Percentiles rank a stretch among this genome's conserved stretches.
Conservation (phyloP, 2,329 filamentous ascomycete genomes). For the Nothophoma quercina region DNA sequence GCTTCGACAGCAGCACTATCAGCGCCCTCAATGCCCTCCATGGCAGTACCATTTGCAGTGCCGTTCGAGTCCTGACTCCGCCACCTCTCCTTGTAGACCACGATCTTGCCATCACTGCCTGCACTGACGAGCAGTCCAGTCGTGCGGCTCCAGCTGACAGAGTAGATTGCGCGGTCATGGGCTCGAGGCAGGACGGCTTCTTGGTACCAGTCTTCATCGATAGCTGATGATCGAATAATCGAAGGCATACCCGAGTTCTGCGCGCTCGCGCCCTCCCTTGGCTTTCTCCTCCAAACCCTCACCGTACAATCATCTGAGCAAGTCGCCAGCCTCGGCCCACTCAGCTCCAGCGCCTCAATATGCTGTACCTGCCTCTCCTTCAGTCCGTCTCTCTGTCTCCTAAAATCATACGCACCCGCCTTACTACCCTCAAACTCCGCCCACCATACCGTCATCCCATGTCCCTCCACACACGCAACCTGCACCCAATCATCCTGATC, state of each 20-base stretch:
- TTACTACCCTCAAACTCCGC: constrained; percentile 70
- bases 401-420: constrained; percentile 45
- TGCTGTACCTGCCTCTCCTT: constrained; percentile 45
- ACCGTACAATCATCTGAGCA: constrained; percentile 85
- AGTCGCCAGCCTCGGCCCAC: constrained; percentile 72
- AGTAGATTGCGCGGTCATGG: constrained; percentile 85
- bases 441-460: constrained; percentile 88
- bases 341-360: constrained; percentile 49
- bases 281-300: constrained; percentile 76
- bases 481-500: constrained; percentile 95
- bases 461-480: constrained; percentile 80
- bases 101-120: constrained; percentile 71
- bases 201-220: constrained; percentile 85
- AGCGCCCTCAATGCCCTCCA: constrained; percentile 25
- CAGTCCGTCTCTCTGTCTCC: constrained; percentile 30
- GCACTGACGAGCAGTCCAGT: constrained; percentile 85
- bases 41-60: constrained; percentile 25
- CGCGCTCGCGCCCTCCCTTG: constrained; percentile 57
- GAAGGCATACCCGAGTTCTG: constrained; percentile 76
- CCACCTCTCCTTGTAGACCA: constrained; percentile 34
- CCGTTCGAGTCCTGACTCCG: constrained; percentile 32
- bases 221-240: constrained; percentile 76
- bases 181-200: constrained; percentile 75
- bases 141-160: constrained; percentile 80
- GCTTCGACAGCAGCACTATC: constrained; percentile 25